These are phyloP conservation scores for Botrytis hyacinthi DNA, from an alignment of 2,329 filamentous ascomycete genomes.

Conservation along the genomic window DNA sequence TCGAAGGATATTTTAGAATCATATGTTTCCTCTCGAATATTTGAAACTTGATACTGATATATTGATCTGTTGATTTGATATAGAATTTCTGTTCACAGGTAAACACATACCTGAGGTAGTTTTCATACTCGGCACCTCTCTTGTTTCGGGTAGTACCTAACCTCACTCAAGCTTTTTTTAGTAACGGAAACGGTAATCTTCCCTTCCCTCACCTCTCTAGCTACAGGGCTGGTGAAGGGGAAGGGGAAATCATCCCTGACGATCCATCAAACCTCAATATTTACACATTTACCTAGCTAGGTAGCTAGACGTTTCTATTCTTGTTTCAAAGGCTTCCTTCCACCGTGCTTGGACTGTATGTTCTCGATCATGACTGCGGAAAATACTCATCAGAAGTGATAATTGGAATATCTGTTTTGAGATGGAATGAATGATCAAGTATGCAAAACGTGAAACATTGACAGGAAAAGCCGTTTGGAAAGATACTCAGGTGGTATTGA, in stretches of 20 bases:
- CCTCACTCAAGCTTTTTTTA: background rate
- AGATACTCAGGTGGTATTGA: background rate
- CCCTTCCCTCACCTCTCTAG: background rate
- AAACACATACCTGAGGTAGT: background rate
- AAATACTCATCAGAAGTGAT: background rate
- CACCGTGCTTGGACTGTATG: background rate
- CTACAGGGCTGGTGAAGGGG: background rate
- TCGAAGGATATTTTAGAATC: background rate
- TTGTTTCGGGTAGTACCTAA: background rate
- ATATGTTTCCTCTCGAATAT: no score
- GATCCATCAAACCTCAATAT: background rate
- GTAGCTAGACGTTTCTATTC: background rate
- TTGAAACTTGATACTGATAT: background rate
- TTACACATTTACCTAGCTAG: background rate
- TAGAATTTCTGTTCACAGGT: background rate
- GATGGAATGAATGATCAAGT: background rate
- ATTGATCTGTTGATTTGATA: background rate
- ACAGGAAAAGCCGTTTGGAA: background rate
- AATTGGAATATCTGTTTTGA: background rate
- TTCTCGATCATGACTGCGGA: background rate
- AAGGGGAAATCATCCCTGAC: conserved; percentile 2
- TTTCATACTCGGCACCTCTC: background rate
- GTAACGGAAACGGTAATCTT: background rate
- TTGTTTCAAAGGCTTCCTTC: background rate
- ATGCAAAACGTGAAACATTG: background rate